Evolutionary conservation across 1,284 basidiomycete genomes (phyloP), one percentile per base, ranked within the genome.

Genomic region (Hemileia vastatrix): DNA sequence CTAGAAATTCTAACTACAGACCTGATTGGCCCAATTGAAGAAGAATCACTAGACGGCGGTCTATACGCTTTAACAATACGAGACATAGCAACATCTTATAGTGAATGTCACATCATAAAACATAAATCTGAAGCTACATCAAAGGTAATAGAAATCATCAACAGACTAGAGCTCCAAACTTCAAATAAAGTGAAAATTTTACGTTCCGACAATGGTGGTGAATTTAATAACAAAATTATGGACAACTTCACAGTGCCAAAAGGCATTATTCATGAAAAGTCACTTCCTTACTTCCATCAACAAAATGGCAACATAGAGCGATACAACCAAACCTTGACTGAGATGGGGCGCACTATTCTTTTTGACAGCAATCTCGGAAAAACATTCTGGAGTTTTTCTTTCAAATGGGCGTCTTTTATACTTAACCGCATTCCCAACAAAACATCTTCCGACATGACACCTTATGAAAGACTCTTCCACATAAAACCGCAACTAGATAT

Each of bases 261-360:
- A 11, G 66, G 64, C 1, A 57, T 67, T 18, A 4, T 44, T 1
- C 60, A 63, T 21, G 43, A 62, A 40, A 13, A 27, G 1, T 44
- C 51, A 0, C 49, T 56, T 6, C 55, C 63, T 0, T 65, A 62
- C 33, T 44, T 40, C 13, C 66, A 57, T 36, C 27, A 60, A 21
- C 66, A 67, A 31, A 67, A 65, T 21, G 60, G 64, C 2, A n/a
- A 57, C 3, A 21, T 54, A 6, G 56, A 67, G 21, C 55, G 45
- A 1, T 31, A 36, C 3, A 62, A 54, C 33, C 36, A 47, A 1
- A 60, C 52, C 0, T 32, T 67, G 15, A n/a, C 52, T 3, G 52
- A 60, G 6, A 61, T 53, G 4, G 61, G 45, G 2, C 54, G 64
- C 8, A 57, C 53, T 5, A 45, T 52, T 15, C 31, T 61, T 5